Evolutionary conservation across 805 yeast genomes (phyloP).

Genomic region (Candida saitoana): DNA sequence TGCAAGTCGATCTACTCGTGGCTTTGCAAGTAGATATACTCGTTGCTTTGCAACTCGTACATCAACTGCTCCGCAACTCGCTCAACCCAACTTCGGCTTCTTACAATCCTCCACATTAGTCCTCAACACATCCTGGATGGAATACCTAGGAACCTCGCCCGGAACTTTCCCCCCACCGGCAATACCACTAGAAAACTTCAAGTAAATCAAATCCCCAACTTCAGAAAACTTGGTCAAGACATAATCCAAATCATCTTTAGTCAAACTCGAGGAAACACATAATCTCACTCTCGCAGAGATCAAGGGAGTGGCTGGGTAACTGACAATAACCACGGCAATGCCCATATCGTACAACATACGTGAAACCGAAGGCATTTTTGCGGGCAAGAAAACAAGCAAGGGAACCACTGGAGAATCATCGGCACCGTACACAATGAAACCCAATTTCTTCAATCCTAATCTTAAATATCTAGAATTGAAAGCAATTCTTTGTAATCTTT

Average conservation of each 20-base stretch:
- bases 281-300: slow-evolving; percentile 86
- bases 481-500: slow-evolving; percentile 88
- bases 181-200: slow-evolving; percentile 74
- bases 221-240: slow-evolving; percentile 67
- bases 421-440: slow-evolving; percentile 90
- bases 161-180: slow-evolving; percentile 63
- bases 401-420: slow-evolving; percentile 98
- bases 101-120: slow-evolving; percentile 66
- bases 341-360: slow-evolving; percentile 73
- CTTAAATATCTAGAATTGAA: slow-evolving; percentile 93
- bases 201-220: slow-evolving; percentile 69
- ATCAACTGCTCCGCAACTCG: no score
- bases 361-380: slow-evolving; percentile 91
- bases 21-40: no score
- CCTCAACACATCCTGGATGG: slow-evolving; percentile 70
- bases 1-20: no score
- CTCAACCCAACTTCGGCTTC: slow-evolving; percentile 20
- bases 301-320: slow-evolving; percentile 96
- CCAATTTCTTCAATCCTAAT: slow-evolving; percentile 84
- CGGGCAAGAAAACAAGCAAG: slow-evolving; percentile 78
- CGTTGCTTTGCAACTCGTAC: no score
- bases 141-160: slow-evolving; percentile 67
- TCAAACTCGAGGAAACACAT: slow-evolving; percentile 87
- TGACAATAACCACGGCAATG: slow-evolving; percentile 93
- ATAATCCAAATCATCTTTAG: slow-evolving; percentile 89